A percentile compares a stretch with the other conserved stretches of the same genome.
Evolutionary conservation across 768 basidiomycete species (phyloP).

Genomic region (Ramaria rubella): DNA sequence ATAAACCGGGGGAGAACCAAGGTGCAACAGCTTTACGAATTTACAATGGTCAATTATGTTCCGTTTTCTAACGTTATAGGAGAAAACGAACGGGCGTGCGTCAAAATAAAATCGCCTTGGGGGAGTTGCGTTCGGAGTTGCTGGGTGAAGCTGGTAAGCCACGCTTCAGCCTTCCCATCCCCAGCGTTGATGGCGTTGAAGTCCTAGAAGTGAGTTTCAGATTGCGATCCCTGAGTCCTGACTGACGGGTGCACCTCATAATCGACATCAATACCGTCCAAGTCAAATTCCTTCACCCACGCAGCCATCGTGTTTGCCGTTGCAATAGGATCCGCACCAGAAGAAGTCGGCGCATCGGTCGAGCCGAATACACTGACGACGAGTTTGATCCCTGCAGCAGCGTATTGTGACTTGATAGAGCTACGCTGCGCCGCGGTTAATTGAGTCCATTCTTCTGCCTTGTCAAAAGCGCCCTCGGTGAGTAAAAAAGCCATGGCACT

Average conservation of each 20-base stretch:
- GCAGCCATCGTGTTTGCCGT: constrained; percentile 60
- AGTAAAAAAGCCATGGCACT: constrained; percentile 46
- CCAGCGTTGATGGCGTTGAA: constrained; percentile 52
- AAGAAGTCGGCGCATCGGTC: constrained; percentile 48
- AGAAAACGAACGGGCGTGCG: constrained; percentile 28
- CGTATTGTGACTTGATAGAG: constrained; percentile 45
- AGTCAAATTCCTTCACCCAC: constrained; percentile 52
- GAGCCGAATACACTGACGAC: constrained; percentile 60
- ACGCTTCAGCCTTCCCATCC: constrained; percentile 44
- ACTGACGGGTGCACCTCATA: constrained; percentile 41
- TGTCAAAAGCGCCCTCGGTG: constrained; percentile 49
- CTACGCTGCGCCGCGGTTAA: constrained; percentile 41
- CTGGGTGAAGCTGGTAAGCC: constrained; percentile 33
- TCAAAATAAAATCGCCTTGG: constrained; percentile 29
- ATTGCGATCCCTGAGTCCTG: not conserved
- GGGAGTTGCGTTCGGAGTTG: constrained; percentile 32
- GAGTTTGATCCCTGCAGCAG: constrained; percentile 51
- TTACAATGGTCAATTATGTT: constrained; percentile 13
- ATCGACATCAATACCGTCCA: constrained; percentile 72
- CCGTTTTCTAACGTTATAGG: not conserved
- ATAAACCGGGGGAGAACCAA: constrained; percentile 34
- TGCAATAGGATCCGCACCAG: constrained; percentile 50
- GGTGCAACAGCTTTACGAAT: constrained; percentile 36
- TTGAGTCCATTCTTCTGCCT: constrained; percentile 50
- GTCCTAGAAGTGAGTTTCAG: constrained; percentile 34